These are phyloP conservation scores for Leucogyrophana mollusca DNA, from an alignment of 768 basidiomycete genomes.

Conservation along the genomic window DNA sequence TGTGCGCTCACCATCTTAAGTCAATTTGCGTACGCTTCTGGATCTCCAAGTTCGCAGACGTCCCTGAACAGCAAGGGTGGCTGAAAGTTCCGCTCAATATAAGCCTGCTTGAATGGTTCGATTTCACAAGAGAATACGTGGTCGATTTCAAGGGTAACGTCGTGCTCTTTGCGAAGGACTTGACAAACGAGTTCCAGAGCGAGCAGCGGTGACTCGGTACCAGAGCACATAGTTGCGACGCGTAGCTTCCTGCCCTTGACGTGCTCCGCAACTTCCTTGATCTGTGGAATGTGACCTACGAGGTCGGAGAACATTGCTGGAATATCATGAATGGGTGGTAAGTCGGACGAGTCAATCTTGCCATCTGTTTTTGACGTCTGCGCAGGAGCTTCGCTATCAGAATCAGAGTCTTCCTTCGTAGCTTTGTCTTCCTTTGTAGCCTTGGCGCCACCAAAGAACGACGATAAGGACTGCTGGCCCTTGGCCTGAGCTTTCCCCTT, in stretches of 20 bases:
- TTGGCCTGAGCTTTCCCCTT: conserved; percentile 42
- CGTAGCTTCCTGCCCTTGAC: conserved; percentile 81
- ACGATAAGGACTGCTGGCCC: conserved; percentile 52
- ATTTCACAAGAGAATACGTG: conserved; percentile 98
- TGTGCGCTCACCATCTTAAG: neutral
- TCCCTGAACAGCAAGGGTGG: conserved; percentile 92
- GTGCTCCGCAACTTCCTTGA: conserved; percentile 64
- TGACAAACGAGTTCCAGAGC: conserved; percentile 84
- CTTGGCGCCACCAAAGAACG: conserved; percentile 51
- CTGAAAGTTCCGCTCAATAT: conserved; percentile 94
- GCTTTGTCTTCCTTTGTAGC: conserved; percentile 14
- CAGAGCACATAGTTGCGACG: conserved; percentile 97
- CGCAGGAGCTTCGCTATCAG: conserved; percentile 29
- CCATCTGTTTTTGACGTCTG: conserved; percentile 37
- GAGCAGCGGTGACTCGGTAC: conserved; percentile 91
- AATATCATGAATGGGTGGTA: conserved; percentile 75
- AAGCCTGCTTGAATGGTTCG: conserved; percentile 96
- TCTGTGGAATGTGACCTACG: conserved; percentile 60
- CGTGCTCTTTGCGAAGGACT: conserved; percentile 67
- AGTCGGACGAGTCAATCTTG: conserved; percentile 53
- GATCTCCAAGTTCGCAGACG: conserved; percentile 83
- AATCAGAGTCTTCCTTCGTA: conserved; percentile 24
- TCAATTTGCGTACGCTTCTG: conserved; percentile 61
- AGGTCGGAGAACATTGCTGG: conserved; percentile 78
- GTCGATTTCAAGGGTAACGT: conserved; percentile 66